Evolutionary conservation across 2,329 filamentous ascomycete genomes (phyloP).

Genomic region (Fusarium scirpi): DNA sequence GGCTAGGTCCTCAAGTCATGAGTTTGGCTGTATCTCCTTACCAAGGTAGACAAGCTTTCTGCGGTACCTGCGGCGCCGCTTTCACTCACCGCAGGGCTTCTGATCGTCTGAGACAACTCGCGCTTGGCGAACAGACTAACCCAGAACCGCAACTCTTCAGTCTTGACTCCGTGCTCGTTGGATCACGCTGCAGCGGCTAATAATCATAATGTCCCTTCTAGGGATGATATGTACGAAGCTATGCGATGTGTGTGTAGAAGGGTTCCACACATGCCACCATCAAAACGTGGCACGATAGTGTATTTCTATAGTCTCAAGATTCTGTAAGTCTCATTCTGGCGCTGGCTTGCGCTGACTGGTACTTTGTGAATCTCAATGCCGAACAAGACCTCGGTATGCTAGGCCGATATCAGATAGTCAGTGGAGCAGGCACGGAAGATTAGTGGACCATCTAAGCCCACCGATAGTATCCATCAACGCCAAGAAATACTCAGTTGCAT

Average conservation of each 20-base stretch:
- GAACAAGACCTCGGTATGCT: constrained; percentile 18
- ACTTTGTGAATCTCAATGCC: constrained; percentile 4
- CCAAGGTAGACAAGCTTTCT: background rate
- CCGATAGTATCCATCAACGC: background rate
- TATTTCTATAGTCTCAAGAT: background rate
- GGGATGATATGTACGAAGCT: background rate
- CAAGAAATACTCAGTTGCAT: constrained; percentile 14
- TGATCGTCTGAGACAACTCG: background rate
- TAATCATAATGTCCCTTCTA: background rate
- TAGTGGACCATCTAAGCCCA: background rate
- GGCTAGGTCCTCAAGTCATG: background rate
- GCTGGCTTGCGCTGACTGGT: background rate
- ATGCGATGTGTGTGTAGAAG: background rate
- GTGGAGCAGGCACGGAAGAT: background rate
- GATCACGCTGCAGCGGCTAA: background rate
- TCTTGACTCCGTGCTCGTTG: background rate
- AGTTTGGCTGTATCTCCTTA: background rate
- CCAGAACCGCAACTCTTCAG: background rate
- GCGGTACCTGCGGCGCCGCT: constrained; percentile 12
- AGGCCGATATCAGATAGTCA: background rate
- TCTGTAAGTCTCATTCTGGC: background rate
- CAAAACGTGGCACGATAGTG: constrained; percentile 10
- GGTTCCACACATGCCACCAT: constrained; percentile 12
- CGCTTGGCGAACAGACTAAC: background rate
- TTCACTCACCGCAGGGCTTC: constrained; percentile 1